Conservation (phyloP, 768 basidiomycete genomes). For the Kwoniella europaea region DNA sequence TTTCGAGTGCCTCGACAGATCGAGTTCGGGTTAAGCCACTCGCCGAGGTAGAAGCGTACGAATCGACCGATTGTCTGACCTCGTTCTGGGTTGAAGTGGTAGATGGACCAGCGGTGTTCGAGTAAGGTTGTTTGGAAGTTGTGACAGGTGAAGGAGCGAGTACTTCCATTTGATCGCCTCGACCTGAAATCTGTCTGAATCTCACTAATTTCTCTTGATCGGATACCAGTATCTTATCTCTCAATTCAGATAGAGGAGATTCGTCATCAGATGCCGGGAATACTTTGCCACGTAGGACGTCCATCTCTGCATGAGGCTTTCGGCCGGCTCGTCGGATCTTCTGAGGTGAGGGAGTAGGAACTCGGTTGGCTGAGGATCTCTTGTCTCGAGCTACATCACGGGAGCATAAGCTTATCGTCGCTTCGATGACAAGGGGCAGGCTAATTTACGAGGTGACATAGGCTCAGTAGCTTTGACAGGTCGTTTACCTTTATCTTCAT, state of each 20-base stretch:
- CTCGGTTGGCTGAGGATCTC: slow-evolving; percentile 2
- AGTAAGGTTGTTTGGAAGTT: not conserved
- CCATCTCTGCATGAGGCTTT: slow-evolving; percentile 14
- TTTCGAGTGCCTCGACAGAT: slow-evolving; percentile 36
- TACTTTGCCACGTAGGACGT: slow-evolving; percentile 10
- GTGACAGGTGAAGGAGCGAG: not conserved
- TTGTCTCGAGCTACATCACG: slow-evolving; percentile 4
- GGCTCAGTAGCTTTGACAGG: slow-evolving; percentile 2
- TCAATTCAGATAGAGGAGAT: slow-evolving; percentile 31
- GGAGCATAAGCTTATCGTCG: not conserved
- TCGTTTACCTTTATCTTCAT: not conserved
- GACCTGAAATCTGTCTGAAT: slow-evolving; percentile 36
- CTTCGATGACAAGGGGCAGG: too few relatives aligned
- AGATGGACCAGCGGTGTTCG: not conserved
- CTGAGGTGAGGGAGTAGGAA: slow-evolving; percentile 26
- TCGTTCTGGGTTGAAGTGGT: not conserved
- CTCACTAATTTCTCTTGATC: slow-evolving; percentile 42
- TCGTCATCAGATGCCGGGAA: slow-evolving; percentile 25
- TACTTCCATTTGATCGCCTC: slow-evolving; percentile 26
- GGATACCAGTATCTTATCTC: slow-evolving; percentile 33
- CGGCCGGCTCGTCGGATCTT: slow-evolving; percentile 12
- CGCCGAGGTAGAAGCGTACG: not conserved
- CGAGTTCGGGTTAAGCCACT: not conserved
- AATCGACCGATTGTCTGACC: not conserved
- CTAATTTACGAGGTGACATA: slow-evolving; percentile 21